phyloP scores from a whole-genome alignment of 805 yeast species.

The Wickerhamiella dianesei region DNA sequence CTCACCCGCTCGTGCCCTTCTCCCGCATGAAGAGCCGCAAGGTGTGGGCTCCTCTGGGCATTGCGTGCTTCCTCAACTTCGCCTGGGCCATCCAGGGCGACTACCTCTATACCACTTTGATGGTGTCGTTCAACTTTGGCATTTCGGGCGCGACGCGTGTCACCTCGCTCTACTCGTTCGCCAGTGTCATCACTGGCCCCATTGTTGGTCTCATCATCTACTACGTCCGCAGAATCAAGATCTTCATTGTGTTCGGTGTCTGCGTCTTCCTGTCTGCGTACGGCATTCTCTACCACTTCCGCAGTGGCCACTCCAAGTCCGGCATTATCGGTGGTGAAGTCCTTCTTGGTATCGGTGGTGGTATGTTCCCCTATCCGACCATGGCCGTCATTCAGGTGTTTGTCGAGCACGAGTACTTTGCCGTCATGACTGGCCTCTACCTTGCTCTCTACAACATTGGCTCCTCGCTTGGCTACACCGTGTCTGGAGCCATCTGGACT shows the following conservation, averaged over 20 bases:
- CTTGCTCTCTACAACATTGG: slow-evolving; percentile 50
- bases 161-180: slow-evolving; percentile 47
- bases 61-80: slow-evolving; percentile 46
- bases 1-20: slow-evolving; percentile 55
- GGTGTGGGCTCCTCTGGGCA: slow-evolving; percentile 54
- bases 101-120: slow-evolving; percentile 50
- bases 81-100: slow-evolving; percentile 59
- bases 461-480: slow-evolving; percentile 45
- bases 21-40: slow-evolving; percentile 51
- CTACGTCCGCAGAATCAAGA: slow-evolving; percentile 38
- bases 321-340: slow-evolving; percentile 57
- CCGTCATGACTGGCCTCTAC: slow-evolving; percentile 44
- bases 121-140: slow-evolving; percentile 49
- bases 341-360: slow-evolving; percentile 60
- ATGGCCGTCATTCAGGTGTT: slow-evolving; percentile 49
- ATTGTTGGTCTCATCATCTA: slow-evolving; percentile 42
- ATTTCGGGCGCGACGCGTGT: slow-evolving; percentile 55
- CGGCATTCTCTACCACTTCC: slow-evolving; percentile 45
- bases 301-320: slow-evolving; percentile 36
- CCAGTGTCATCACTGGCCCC: slow-evolving; percentile 47
- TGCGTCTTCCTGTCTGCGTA: slow-evolving; percentile 44
- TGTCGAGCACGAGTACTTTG: slow-evolving; percentile 51
- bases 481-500: slow-evolving; percentile 64
- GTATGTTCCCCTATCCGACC: slow-evolving; percentile 52
- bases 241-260: slow-evolving; percentile 46